Evolutionary conservation across 768 basidiomycete genomes (phyloP).

Genomic region (Fistulinella prunicolor): DNA sequence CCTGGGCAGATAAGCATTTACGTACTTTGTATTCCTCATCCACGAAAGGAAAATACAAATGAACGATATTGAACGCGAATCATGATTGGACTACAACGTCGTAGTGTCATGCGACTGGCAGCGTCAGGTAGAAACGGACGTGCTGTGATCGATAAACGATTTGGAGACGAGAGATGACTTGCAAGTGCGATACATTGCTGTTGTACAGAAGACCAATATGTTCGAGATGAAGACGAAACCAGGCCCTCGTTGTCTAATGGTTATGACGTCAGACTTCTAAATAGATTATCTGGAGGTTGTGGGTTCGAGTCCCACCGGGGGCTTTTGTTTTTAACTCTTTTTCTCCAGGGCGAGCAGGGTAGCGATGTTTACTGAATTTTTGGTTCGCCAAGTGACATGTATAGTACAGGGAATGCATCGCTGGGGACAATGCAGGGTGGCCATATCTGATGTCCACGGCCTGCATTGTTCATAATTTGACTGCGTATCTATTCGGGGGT

Average conservation of each 20-base stretch:
- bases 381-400: no score
- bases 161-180: no score
- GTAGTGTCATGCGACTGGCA: background rate
- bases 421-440: no score
- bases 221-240: background rate
- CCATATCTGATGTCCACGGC: background rate
- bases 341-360: no score
- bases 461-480: background rate
- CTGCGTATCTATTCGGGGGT: slow-evolving; percentile 1
- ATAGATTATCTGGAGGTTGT: slow-evolving; percentile 82
- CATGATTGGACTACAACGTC: no score
- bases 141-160: no score
- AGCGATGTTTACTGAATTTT: no score
- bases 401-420: no score
- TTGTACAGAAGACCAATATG: no score
- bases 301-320: slow-evolving; percentile 86
- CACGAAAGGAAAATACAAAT: background rate
- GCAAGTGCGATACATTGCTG: no score
- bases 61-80: no score
- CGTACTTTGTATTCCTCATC: background rate
- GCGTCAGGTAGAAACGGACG: no score
- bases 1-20: slow-evolving; percentile 7
- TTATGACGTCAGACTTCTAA: slow-evolving; percentile 90
- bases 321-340: slow-evolving; percentile 32
- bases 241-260: slow-evolving; percentile 85